Percentiles rank a stretch among this genome's conserved stretches.
Evolutionary conservation across 306 rosid species (phyloP).

Genomic region (Trifolium fragiferum): DNA sequence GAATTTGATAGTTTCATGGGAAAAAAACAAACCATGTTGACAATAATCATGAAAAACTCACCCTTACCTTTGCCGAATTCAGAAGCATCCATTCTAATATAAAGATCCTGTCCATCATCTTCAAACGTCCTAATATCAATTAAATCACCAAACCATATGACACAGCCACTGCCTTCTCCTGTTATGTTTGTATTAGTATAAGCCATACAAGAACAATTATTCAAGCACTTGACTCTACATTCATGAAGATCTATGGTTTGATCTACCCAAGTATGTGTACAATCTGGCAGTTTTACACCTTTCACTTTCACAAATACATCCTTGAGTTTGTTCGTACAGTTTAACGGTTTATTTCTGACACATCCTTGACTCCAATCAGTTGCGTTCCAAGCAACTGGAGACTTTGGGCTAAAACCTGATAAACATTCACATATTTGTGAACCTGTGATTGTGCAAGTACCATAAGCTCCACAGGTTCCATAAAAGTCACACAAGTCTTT

Average conservation of each 20-base stretch:
- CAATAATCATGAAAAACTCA: too few species aligned
- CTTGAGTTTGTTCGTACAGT: conserved; percentile 31
- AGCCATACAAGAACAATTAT: conserved; percentile 58
- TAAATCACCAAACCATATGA: conserved; percentile 55
- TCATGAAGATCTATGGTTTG: conserved; percentile 26
- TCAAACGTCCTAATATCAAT: conserved; percentile 46
- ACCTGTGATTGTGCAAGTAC: conserved; percentile 29
- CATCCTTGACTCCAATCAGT: conserved; percentile 47
- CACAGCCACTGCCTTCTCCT: conserved; percentile 47
- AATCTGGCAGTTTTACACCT: conserved; percentile 49
- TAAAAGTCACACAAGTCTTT: conserved; percentile 44
- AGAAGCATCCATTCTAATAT: conserved; percentile 47
- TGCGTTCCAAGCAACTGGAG: conserved; percentile 40
- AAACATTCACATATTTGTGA: conserved; percentile 46
- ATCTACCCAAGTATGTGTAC: conserved; percentile 39
- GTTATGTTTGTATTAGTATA: conserved; percentile 42
- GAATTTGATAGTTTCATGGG: too few species aligned
- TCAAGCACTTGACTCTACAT: conserved; percentile 46
- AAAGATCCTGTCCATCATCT: conserved; percentile 37
- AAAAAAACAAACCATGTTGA: too few species aligned
- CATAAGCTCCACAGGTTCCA: conserved; percentile 48
- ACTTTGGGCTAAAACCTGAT: conserved; percentile 42
- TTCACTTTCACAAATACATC: conserved; percentile 43
- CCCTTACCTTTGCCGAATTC: conserved; percentile 36
- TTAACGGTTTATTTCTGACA: conserved; percentile 26